These are phyloP conservation scores for Diospyros lotus DNA, from an alignment of 148 eudicot species.

Conservation along the genomic window DNA sequence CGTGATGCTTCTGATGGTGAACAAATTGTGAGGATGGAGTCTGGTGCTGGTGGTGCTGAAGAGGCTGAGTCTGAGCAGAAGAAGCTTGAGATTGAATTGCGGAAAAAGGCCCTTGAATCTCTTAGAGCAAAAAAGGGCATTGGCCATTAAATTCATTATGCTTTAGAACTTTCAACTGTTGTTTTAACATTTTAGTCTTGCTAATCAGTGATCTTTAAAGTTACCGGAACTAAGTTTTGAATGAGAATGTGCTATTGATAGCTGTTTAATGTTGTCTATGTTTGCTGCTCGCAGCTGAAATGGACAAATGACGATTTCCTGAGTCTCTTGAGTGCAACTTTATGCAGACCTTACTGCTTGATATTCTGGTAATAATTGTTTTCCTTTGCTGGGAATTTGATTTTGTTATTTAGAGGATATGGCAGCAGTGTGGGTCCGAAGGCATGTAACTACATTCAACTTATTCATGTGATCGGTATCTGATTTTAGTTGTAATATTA, in stretches of 20 bases:
- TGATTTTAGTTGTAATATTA: slow-evolving; percentile 5
- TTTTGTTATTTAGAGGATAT: slow-evolving; percentile 30
- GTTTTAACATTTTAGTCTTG: slow-evolving; percentile 21
- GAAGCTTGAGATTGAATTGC: slow-evolving; percentile 84
- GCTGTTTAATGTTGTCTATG: slow-evolving; percentile 67
- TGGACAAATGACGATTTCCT: slow-evolving; percentile 85
- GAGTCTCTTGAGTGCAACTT: slow-evolving; percentile 72
- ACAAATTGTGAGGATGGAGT: slow-evolving; percentile 22
- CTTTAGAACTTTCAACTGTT: slow-evolving; percentile 27
- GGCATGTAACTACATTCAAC: slow-evolving; percentile 12
- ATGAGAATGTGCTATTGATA: slow-evolving; percentile 44
- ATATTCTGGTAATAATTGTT: slow-evolving; percentile 69
- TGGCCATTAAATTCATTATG: slow-evolving; percentile 43
- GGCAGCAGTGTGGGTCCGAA: slow-evolving; percentile 17
- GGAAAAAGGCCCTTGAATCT: slow-evolving; percentile 88
- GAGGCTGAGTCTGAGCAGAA: slow-evolving; percentile 66
- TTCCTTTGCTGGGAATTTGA: slow-evolving; percentile 42
- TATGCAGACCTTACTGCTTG: slow-evolving; percentile 78
- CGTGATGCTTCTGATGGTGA: slow-evolving; percentile 45
- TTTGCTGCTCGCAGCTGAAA: slow-evolving; percentile 96
- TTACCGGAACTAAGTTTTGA: slow-evolving; percentile 23
- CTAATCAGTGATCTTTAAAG: slow-evolving; percentile 16
- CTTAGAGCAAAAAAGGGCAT: slow-evolving; percentile 88
- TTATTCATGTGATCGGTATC: slow-evolving; percentile 8
- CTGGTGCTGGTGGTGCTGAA: slow-evolving; percentile 38